phyloP scores from a whole-genome alignment of 495 filamentous ascomycete species.

The Penicillium pancosmium region DNA sequence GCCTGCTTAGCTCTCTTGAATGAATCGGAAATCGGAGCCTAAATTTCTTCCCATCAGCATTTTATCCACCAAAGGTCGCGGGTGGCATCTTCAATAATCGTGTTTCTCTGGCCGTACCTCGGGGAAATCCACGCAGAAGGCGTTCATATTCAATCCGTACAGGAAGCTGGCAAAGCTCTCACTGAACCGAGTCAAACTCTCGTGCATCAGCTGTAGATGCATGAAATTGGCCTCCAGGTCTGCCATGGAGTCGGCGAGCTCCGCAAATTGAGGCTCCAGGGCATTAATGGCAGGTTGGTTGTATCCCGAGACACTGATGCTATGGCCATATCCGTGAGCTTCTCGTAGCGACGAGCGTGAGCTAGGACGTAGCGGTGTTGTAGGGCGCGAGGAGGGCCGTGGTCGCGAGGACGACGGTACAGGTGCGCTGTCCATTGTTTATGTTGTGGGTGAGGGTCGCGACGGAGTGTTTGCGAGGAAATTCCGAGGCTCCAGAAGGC shows the following conservation, averaged over 20 bases:
- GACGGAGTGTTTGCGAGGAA: not conserved
- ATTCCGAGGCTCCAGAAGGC: not conserved
- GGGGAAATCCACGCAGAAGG: slow-evolving; percentile 97
- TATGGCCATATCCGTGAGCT: slow-evolving; percentile 55
- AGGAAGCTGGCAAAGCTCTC: slow-evolving; percentile 95
- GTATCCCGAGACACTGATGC: slow-evolving; percentile 44
- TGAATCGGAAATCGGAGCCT: slow-evolving; percentile 71
- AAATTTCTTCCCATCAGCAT: not conserved
- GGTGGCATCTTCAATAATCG: slow-evolving; percentile 1
- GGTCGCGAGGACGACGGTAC: slow-evolving; percentile 44
- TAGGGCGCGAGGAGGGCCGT: slow-evolving; percentile 71
- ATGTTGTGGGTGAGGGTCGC: not conserved
- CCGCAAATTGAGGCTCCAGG: slow-evolving; percentile 87
- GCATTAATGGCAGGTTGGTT: slow-evolving; percentile 75
- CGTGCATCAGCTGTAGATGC: slow-evolving; percentile 96
- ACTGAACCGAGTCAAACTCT: slow-evolving; percentile 89
- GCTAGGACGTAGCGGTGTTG: slow-evolving; percentile 88
- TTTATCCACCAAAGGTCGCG: not conserved
- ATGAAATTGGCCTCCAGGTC: slow-evolving; percentile 97
- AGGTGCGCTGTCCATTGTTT: slow-evolving; percentile 36
- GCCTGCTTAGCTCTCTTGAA: slow-evolving; percentile 70
- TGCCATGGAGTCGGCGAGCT: slow-evolving; percentile 90
- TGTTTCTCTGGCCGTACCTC: slow-evolving; percentile 60
- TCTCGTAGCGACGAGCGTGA: slow-evolving; percentile 87
- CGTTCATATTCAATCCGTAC: slow-evolving; percentile 98